Conservation (phyloP, 139 green algal species). For the Chlamydomonas sphaeroides region DNA sequence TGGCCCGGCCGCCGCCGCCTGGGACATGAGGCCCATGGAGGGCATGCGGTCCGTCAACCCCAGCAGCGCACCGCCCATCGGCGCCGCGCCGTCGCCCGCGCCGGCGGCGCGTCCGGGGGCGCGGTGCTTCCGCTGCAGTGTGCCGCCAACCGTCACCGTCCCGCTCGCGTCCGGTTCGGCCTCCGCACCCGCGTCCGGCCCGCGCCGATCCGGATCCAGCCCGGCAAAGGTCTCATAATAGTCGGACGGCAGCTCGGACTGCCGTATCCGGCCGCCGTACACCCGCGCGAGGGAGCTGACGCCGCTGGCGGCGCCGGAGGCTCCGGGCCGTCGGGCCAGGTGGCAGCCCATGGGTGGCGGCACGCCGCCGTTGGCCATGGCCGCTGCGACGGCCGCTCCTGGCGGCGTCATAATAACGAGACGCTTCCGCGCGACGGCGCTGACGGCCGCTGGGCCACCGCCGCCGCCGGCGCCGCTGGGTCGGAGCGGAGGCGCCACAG, state of each 20-base stretch:
- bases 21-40: too few relatives aligned
- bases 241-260: neutral
- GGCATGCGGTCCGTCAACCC: too few relatives aligned
- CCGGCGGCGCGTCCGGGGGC: neutral
- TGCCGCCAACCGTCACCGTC: too few relatives aligned
- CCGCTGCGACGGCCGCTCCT: neutral
- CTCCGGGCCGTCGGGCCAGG: neutral
- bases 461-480: neutral
- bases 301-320: neutral
- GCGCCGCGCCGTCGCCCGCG: neutral
- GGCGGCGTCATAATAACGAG: neutral
- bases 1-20: too few relatives aligned
- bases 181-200: neutral
- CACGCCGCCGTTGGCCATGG: neutral
- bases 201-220: neutral
- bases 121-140: neutral
- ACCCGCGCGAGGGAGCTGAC: constrained; percentile 9
- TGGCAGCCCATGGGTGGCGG: neutral
- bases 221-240: constrained; percentile 15
- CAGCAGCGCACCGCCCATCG: neutral
- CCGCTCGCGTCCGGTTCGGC: neutral
- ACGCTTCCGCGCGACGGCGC: neutral
- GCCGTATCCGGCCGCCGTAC: constrained; percentile 6
- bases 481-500: neutral
- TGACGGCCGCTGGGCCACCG: neutral